These are phyloP conservation scores for Aspergillus melleus DNA, from an alignment of 2,329 filamentous ascomycete genomes.

Conservation along the genomic window DNA sequence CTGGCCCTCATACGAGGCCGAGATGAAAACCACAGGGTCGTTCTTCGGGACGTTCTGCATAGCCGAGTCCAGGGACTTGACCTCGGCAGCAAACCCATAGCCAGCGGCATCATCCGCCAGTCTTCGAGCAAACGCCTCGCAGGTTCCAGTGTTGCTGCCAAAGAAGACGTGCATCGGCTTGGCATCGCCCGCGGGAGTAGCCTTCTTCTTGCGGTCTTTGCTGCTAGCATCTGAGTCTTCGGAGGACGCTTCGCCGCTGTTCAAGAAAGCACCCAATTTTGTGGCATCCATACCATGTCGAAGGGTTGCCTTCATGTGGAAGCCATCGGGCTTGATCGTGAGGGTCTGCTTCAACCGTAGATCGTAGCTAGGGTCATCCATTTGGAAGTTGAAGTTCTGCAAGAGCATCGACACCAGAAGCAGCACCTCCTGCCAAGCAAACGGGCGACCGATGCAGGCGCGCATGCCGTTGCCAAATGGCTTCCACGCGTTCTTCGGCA, in stretches of 20 bases:
- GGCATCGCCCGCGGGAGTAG: slow-evolving; percentile 17
- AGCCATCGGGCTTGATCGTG: slow-evolving; percentile 52
- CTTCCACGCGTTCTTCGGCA: slow-evolving; percentile 67
- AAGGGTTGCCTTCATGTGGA: slow-evolving; percentile 61
- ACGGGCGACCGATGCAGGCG: slow-evolving; percentile 70
- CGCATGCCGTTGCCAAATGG: slow-evolving; percentile 73
- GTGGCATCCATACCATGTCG: slow-evolving; percentile 51
- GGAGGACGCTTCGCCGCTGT: slow-evolving; percentile 11
- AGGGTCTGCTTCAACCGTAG: slow-evolving; percentile 41
- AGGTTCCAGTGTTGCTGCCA: slow-evolving; percentile 74
- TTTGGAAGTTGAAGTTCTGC: slow-evolving; percentile 69
- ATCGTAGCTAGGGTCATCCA: slow-evolving; percentile 56
- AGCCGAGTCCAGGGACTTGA: slow-evolving; percentile 62
- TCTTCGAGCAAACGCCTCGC: slow-evolving; percentile 66
- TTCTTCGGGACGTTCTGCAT: slow-evolving; percentile 60
- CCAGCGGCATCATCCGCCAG: slow-evolving; percentile 59
- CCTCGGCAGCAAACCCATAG: slow-evolving; percentile 60
- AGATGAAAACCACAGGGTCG: slow-evolving; percentile 65
- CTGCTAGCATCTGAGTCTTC: slow-evolving; percentile 10
- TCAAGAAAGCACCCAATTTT: slow-evolving; percentile 42
- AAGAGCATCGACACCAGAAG: slow-evolving; percentile 63
- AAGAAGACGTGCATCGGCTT: slow-evolving; percentile 67
- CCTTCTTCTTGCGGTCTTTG: slow-evolving; percentile 22
- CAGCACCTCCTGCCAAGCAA: slow-evolving; percentile 72
- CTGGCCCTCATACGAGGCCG: slow-evolving; percentile 72